Conservation (phyloP, 179 eudicot genomes). For the Nepenthes alata region DNA sequence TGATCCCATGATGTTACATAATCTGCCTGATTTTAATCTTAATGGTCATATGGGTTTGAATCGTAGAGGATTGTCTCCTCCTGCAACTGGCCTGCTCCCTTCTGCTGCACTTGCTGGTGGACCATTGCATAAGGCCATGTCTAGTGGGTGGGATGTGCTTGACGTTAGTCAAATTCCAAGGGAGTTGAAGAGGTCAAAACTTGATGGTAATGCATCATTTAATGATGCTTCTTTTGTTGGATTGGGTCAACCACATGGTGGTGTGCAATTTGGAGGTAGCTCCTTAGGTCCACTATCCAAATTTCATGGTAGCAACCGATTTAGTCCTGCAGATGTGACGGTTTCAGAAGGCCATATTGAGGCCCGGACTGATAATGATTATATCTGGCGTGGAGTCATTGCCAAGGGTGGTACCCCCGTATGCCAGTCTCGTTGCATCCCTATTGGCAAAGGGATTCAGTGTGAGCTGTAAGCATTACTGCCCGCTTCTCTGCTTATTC, state of each 20-base stretch:
- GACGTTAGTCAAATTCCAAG: conserved; percentile 59
- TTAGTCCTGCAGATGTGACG: conserved; percentile 23
- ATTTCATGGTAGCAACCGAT: conserved; percentile 18
- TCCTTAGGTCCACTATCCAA: conserved; percentile 17
- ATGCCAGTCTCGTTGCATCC: conserved; percentile 89
- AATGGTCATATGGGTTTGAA: conserved; percentile 30
- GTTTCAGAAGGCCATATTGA: conserved; percentile 20
- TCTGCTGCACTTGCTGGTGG: conserved; percentile 36
- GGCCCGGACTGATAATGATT: conserved; percentile 36
- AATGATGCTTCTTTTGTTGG: conserved; percentile 21
- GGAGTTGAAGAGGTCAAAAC: conserved; percentile 67
- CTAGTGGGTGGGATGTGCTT: conserved; percentile 69
- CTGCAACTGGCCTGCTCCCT: conserved; percentile 31
- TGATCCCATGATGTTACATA: conserved; percentile 23
- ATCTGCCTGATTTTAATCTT: conserved; percentile 27
- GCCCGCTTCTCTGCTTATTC: background rate
- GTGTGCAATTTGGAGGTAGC: conserved; percentile 25
- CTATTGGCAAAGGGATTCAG: conserved; percentile 59
- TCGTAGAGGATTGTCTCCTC: conserved; percentile 44
- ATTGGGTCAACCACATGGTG: conserved; percentile 29
- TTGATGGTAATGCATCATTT: conserved; percentile 25
- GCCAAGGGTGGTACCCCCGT: conserved; percentile 84
- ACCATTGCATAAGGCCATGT: conserved; percentile 24
- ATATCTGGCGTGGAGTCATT: conserved; percentile 88
- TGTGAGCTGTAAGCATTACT: conserved; percentile 61